phyloP scores from a whole-genome alignment of 345 rosid genomes.

The Pistacia integerrima region DNA sequence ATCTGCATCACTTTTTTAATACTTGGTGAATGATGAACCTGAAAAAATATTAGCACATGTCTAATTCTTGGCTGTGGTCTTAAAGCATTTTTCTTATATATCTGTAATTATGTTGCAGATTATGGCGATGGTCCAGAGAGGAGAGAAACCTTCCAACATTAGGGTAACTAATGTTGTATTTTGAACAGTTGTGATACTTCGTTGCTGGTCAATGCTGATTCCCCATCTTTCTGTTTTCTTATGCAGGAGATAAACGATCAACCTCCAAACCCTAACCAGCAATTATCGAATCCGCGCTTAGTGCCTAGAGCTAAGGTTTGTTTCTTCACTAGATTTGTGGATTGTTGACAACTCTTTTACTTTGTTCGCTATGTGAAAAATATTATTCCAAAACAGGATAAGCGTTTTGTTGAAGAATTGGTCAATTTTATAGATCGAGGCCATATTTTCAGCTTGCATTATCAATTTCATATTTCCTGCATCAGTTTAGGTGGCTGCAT shows the following conservation, averaged over 20 bases:
- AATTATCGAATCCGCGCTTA: constrained; percentile 65
- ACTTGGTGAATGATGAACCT: background rate
- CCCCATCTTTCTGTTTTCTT: constrained; percentile 22
- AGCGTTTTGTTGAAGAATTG: background rate
- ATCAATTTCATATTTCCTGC: constrained; percentile 4
- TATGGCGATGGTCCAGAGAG: constrained; percentile 92
- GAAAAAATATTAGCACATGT: background rate
- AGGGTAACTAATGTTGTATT: constrained; percentile 43
- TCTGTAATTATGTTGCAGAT: constrained; percentile 50
- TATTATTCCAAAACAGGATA: constrained; percentile 8
- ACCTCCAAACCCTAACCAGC: constrained; percentile 88
- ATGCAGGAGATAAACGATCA: constrained; percentile 84
- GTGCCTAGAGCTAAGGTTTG: constrained; percentile 86
- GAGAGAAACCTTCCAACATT: constrained; percentile 91
- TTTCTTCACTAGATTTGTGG: constrained; percentile 11
- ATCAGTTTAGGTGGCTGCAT: constrained; percentile 5
- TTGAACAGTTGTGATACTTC: constrained; percentile 19
- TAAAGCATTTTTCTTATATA: constrained; percentile 2
- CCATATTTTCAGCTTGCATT: background rate
- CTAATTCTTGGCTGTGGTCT: constrained; percentile 7
- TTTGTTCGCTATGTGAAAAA: constrained; percentile 3
- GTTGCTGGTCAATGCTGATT: constrained; percentile 21
- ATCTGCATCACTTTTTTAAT: constrained; percentile 1
- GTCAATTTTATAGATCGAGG: background rate
- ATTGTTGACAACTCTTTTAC: constrained; percentile 9